Conservation (phyloP, 2,329 filamentous ascomycete genomes). For the Fusarium nanum region DNA sequence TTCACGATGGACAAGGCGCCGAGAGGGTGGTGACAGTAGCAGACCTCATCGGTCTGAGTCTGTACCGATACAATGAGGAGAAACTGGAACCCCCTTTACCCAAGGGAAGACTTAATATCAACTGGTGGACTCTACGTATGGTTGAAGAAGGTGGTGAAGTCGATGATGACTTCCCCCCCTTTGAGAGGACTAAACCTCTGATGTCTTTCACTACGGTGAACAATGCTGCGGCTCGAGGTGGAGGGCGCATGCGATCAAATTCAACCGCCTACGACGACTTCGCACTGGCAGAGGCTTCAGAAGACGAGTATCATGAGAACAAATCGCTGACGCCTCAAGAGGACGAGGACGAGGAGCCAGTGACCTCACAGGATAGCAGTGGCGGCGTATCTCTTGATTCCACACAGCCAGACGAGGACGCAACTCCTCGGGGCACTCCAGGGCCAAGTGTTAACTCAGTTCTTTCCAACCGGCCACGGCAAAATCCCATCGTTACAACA, state of each 20-base stretch:
- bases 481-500: slow-evolving; percentile 72
- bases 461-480: slow-evolving; percentile 53
- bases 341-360: slow-evolving; percentile 58
- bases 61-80: slow-evolving; percentile 84
- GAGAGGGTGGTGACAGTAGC: slow-evolving; percentile 76
- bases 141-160: slow-evolving; percentile 87
- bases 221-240: slow-evolving; percentile 78
- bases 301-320: slow-evolving; percentile 76
- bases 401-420: slow-evolving; percentile 50
- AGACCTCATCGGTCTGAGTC: slow-evolving; percentile 82
- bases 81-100: slow-evolving; percentile 75
- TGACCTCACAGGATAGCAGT: slow-evolving; percentile 46
- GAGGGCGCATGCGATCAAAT: slow-evolving; percentile 70
- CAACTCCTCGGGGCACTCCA: slow-evolving; percentile 45
- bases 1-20: slow-evolving; percentile 73
- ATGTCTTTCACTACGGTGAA: slow-evolving; percentile 85
- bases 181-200: slow-evolving; percentile 79
- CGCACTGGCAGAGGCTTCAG: slow-evolving; percentile 78
- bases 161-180: slow-evolving; percentile 84
- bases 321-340: slow-evolving; percentile 75
- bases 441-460: slow-evolving; percentile 49
- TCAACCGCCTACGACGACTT: slow-evolving; percentile 87
- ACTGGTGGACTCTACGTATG: slow-evolving; percentile 85
- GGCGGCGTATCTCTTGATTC: slow-evolving; percentile 34
- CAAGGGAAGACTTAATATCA: slow-evolving; percentile 77